Conservation (phyloP, 192 early-diverging fungal species). For the Podila clonocystis region DNA sequence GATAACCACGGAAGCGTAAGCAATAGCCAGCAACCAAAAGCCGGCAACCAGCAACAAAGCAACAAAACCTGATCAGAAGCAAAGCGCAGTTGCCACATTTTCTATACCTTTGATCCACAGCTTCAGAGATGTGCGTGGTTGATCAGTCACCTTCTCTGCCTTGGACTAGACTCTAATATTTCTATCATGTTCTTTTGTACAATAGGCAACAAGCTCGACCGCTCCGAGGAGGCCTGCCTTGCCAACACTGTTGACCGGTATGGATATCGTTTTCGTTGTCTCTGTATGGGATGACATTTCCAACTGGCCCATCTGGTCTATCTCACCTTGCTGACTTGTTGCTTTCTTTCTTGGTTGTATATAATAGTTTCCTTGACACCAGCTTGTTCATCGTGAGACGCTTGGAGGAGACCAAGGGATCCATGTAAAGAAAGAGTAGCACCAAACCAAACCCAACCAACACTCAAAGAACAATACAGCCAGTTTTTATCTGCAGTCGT, state of each 20-base stretch:
- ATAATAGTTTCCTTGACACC: constrained; percentile 61
- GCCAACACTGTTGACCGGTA: constrained; percentile 69
- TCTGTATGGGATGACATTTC: background rate
- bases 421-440: constrained; percentile 32
- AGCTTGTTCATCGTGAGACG: constrained; percentile 63
- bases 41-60: no score
- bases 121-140: no score
- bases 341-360: background rate
- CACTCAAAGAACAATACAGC: background rate
- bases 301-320: background rate
- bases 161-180: background rate
- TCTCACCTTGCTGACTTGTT: background rate
- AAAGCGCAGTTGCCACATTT: no score
- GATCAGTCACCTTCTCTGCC: background rate
- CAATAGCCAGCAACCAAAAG: no score
- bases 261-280: background rate
- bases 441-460: constrained; percentile 2
- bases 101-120: no score
- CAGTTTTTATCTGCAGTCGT: background rate
- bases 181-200: background rate
- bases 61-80: no score
- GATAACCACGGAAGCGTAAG: no score
- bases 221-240: constrained; percentile 63
- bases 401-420: constrained; percentile 59
- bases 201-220: constrained; percentile 60